Evolutionary conservation across 2,329 filamentous ascomycete species (phyloP), one percentile per base, ranked within the genome.

Genomic region (Falciphora oryzae): DNA sequence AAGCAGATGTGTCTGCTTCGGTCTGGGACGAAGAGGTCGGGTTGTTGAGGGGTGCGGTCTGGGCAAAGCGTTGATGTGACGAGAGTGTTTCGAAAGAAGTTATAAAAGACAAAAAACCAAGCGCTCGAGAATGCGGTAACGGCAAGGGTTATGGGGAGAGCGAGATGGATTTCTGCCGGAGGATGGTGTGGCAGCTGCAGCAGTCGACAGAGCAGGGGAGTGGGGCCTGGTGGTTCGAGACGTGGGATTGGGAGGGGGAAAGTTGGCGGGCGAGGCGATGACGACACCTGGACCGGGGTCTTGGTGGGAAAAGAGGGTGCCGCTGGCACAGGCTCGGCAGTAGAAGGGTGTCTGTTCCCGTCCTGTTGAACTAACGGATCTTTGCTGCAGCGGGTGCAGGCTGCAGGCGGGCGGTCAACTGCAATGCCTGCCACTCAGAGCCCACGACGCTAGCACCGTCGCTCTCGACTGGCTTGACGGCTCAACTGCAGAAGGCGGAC

Each of bases 221-320:
- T 13, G 35, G 35, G 28, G 60, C 53, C 28, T 29, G 32, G 25
- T 28, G 35, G 50, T 29, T 29, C 38, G 32, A 29, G 29, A 29
- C 27, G 38, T 62, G 32, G 60, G 38, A 50, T 38, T 62, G 32
- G 60, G 63, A 63, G 57, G 38, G 18, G 57, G 18, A 57, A 57
- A 35, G 28, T 38, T 63, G 53, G 22, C 16, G 53, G 53, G 38
- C 27, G 62, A 44, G 27, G 62, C 56, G 62, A 63, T 63, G 62
- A 63, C 62, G 62, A 63, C 62, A 63, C 62, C 27, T 32, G 53
- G 22, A 58, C 53, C 53, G 35, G 61, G 27, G 27, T 29, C 31
- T 27, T 18, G 59, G 59, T 31, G 13, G 35, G 38, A 61, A 10
- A 62, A 62, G 28, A 62, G 60, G 18, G 60, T 11, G 38, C 38